These are phyloP conservation scores for Diutina scorzettiae DNA, from an alignment of 1,139 yeast genomes.

Conservation along the genomic window DNA sequence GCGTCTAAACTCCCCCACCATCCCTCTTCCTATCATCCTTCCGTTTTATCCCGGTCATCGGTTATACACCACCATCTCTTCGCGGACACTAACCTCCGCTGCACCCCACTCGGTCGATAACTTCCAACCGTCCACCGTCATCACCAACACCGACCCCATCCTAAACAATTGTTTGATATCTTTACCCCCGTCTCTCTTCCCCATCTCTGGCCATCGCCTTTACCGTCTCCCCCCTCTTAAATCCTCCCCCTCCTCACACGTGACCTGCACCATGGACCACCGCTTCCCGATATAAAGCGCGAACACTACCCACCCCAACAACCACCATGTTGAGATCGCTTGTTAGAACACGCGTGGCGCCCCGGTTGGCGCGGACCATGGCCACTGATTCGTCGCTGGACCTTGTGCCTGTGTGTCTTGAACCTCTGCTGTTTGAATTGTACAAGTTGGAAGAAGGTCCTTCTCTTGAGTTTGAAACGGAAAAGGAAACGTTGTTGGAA, in stretches of 20 bases:
- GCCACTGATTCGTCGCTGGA: constrained; percentile 21
- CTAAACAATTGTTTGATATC: too few relatives aligned
- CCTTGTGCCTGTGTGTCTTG: constrained; percentile 46
- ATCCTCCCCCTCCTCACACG: background rate
- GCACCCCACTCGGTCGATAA: too few relatives aligned
- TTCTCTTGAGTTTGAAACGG: constrained; percentile 57
- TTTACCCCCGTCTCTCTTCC: background rate
- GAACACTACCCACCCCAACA: background rate
- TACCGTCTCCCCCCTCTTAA: background rate
- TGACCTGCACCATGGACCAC: constrained; percentile 5
- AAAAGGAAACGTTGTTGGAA: constrained; percentile 67
- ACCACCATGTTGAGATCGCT: constrained; percentile 4
- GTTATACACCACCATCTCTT: too few relatives aligned
- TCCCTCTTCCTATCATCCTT: too few relatives aligned
- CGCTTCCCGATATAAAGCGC: constrained; percentile 1
- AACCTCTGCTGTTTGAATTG: constrained; percentile 74
- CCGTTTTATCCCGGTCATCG: too few relatives aligned
- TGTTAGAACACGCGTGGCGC: background rate
- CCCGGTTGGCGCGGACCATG: constrained; percentile 11
- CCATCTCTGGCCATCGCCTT: background rate
- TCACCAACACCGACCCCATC: too few relatives aligned
- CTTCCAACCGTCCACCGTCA: too few relatives aligned
- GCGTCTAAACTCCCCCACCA: too few relatives aligned
- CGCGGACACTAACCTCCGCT: too few relatives aligned
- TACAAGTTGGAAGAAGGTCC: constrained; percentile 71